A percentile compares a stretch with the other conserved stretches of the same genome.
phyloP scores from a whole-genome alignment of 257 asterid genomes.

The Paraleonurus japonicus region DNA sequence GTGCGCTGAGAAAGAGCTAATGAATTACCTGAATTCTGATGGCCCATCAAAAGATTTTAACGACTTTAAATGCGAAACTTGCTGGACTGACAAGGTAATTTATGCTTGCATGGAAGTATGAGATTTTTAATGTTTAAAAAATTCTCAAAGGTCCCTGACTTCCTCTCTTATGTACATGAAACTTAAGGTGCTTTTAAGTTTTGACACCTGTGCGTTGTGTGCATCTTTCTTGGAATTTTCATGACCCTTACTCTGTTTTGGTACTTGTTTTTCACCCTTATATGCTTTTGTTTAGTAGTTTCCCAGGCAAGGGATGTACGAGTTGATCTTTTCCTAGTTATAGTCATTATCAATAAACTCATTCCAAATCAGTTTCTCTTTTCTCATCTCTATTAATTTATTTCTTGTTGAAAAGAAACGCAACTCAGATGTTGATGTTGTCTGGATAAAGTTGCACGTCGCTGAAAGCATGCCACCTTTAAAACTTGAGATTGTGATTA shows the following conservation, averaged over 20 bases:
- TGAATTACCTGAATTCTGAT: constrained; percentile 52
- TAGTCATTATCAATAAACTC: background rate
- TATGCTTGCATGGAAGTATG: constrained; percentile 21
- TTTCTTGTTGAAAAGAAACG: background rate
- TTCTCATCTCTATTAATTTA: background rate
- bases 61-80: constrained; percentile 85
- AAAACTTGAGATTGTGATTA: background rate
- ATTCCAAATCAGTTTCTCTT: background rate
- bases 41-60: constrained; percentile 74
- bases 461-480: background rate
- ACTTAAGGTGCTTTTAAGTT: background rate
- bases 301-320: background rate
- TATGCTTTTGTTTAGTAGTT: background rate
- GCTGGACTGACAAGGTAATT: constrained; percentile 93
- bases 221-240: background rate
- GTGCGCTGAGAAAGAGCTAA: constrained; percentile 94
- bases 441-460: background rate
- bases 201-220: background rate
- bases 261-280: background rate
- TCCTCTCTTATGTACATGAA: background rate
- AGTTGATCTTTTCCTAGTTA: background rate
- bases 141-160: background rate
- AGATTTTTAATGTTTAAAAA: background rate
- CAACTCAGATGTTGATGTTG: background rate
- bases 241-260: background rate